Base-by-base conservation (phyloP, 2,329 filamentous ascomycete genomes). In the Fusarium miscanthi region DNA sequence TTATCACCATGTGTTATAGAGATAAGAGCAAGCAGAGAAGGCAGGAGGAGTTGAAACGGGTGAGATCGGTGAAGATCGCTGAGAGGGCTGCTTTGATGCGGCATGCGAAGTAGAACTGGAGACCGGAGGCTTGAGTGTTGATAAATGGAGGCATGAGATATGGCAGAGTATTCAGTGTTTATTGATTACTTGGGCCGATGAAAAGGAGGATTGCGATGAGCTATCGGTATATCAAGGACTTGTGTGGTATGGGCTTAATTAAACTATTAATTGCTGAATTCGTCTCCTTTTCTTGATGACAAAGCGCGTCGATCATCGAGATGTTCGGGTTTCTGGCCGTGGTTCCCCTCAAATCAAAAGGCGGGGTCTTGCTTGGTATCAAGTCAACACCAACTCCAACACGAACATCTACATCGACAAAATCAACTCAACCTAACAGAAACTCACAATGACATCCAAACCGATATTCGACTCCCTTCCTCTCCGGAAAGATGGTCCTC, bases 401-500 rank as follows among this genome's bases (percentile, higher is more conserved):
- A 10, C 1, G 10, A 16, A 25, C 19, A 31, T 19, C 17, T 1
- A 10, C 16, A 13, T 2, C 30, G n/a, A 11, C 5, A 4, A 41
- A n/a, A 17, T 2, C 2, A 19, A n/a, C 3, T 14, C 6, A 2
- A 30, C 27, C 8, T 8, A 17, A 9, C 3, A 13, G 3, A 23
- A 19, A 11, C 10, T 35, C 0, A 30, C 7, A 4, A 72, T 72
- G 70, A 3, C 65, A 3, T 7, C 30, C 4, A 72, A 73, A 33
- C 79, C 79, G 0, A 56, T 78, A 0, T 88, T 87, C 67, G 79
- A 84, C 11, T 79, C 82, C 6, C 84, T 89, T 1, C 87, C 87
- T 1, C 81, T 89, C 3, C 82, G 83, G 62, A 84, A 85, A 51
- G 77, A 82, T 62, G 86, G 86, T 0, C 86, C 87, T 11, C 81